These are phyloP conservation scores for Solanum pennellii DNA, from an alignment of 257 asterid genomes.

Conservation along the genomic window DNA sequence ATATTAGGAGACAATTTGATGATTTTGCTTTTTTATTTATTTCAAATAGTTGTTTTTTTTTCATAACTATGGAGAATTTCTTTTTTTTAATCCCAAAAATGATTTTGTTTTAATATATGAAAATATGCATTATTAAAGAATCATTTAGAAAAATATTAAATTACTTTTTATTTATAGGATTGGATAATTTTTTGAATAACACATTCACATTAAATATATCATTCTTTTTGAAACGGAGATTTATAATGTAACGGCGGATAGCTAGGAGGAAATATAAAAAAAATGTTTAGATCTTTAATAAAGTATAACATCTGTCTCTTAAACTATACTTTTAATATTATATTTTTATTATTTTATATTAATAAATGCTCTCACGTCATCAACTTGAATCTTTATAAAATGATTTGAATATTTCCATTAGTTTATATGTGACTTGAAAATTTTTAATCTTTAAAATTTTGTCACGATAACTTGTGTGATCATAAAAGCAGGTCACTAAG, in stretches of 20 bases:
- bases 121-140: neutral
- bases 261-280: neutral
- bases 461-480: neutral
- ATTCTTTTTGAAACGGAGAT: too few relatives aligned
- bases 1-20: neutral
- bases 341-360: too few relatives aligned
- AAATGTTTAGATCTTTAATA: neutral
- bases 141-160: fast-evolving
- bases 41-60: neutral
- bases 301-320: neutral
- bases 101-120: too few relatives aligned
- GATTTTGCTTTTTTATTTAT: neutral
- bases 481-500: neutral
- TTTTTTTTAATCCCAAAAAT: too few relatives aligned
- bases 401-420: neutral
- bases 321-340: neutral
- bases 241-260: neutral
- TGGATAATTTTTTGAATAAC: too few relatives aligned
- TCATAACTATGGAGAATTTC: neutral
- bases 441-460: neutral
- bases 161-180: too few relatives aligned
- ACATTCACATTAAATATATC: too few relatives aligned
- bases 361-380: neutral
- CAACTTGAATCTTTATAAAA: neutral
- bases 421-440: neutral